Evolutionary conservation across 371 early-diverging fungal species (phyloP).

Genomic region (Lichtheimia ramosa): DNA sequence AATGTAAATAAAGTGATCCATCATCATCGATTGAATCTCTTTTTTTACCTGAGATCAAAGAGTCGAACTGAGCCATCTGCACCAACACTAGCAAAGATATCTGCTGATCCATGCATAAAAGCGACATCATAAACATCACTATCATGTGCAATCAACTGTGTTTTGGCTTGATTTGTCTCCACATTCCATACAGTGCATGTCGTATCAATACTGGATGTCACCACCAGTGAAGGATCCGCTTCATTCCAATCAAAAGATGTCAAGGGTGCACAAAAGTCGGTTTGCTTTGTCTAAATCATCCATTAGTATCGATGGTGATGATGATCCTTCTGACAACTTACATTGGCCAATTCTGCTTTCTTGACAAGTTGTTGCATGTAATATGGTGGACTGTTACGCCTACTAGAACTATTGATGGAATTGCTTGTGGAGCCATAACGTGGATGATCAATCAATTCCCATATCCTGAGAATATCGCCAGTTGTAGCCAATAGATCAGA

Average conservation of each 20-base stretch:
- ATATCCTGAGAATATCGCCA: conserved; percentile 80
- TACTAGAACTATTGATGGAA: conserved; percentile 43
- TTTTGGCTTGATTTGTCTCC: conserved; percentile 86
- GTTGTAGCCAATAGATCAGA: conserved; percentile 80
- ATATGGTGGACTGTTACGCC: conserved; percentile 20
- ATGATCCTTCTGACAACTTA: conserved; percentile 17
- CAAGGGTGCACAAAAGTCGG: conserved; percentile 73
- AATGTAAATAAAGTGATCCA: background rate
- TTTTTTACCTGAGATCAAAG: conserved; percentile 82
- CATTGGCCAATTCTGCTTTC: conserved; percentile 48
- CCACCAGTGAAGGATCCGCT: conserved; percentile 74
- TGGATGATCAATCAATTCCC: conserved; percentile 70
- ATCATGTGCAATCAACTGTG: conserved; percentile 96
- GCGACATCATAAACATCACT: conserved; percentile 92
- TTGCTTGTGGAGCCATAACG: conserved; percentile 28
- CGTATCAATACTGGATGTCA: conserved; percentile 91
- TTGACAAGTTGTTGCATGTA: conserved; percentile 43
- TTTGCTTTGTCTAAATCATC: conserved; percentile 42
- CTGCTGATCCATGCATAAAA: conserved; percentile 73
- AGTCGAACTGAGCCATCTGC: conserved; percentile 93
- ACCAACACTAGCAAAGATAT: conserved; percentile 91
- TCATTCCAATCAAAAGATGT: conserved; percentile 96
- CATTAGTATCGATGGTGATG: background rate
- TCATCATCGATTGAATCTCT: background rate
- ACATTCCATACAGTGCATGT: conserved; percentile 97